A percentile compares a stretch with the other conserved stretches of the same genome.
phyloP scores from a whole-genome alignment of 2,329 filamentous ascomycete species.

The Fusarium acutatum region DNA sequence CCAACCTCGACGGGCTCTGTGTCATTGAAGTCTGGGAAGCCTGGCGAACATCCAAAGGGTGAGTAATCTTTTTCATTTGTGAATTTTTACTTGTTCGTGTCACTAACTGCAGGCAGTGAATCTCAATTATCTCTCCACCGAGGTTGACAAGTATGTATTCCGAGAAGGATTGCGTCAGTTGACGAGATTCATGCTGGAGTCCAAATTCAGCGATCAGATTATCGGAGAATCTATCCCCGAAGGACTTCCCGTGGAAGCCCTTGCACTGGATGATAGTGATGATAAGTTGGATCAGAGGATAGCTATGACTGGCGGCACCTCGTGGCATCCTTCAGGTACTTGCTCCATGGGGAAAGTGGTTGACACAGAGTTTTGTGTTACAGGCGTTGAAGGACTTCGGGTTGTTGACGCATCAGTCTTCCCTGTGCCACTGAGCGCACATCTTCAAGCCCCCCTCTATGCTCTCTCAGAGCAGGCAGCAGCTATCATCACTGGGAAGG shows the following conservation, averaged over 20 bases:
- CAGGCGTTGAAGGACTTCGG: constrained; percentile 48
- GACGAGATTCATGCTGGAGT: constrained; percentile 34
- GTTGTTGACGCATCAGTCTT: constrained; percentile 49
- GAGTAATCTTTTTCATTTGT: not conserved
- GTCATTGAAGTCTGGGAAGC: constrained; percentile 28
- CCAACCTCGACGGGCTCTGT: constrained; percentile 38
- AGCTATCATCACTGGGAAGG: constrained; percentile 22
- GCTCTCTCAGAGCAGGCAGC: constrained; percentile 49
- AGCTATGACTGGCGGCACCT: constrained; percentile 49
- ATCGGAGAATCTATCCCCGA: constrained; percentile 33
- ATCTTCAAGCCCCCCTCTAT: constrained; percentile 46
- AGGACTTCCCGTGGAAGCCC: constrained; percentile 18
- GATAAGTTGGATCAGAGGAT: constrained; percentile 35
- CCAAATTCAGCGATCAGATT: constrained; percentile 30
- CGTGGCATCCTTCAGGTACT: constrained; percentile 62
- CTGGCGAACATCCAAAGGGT: constrained; percentile 36
- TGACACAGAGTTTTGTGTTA: constrained; percentile 64
- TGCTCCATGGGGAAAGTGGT: constrained; percentile 65
- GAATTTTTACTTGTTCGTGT: too few relatives aligned
- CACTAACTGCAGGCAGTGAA: constrained; percentile 19
- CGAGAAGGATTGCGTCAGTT: constrained; percentile 36
- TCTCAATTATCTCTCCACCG: constrained; percentile 37
- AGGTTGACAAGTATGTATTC: constrained; percentile 37
- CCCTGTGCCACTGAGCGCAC: constrained; percentile 43
- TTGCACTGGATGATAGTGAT: constrained; percentile 26